These are phyloP conservation scores for Bipolaris victoriae DNA, from an alignment of 2,329 filamentous ascomycete genomes.

Conservation along the genomic window DNA sequence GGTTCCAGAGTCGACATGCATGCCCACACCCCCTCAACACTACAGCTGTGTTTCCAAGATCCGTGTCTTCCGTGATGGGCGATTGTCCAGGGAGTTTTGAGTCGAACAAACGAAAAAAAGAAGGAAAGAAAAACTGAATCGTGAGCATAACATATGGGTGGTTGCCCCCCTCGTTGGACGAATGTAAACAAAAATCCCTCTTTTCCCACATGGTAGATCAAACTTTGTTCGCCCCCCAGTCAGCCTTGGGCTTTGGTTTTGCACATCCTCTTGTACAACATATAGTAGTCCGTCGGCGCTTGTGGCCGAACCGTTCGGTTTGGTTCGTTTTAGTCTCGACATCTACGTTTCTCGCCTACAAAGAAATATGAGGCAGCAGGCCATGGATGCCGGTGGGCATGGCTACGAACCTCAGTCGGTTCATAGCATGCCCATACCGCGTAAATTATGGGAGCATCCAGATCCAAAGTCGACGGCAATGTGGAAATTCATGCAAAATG, in stretches of 20 bases:
- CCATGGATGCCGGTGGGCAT: not conserved
- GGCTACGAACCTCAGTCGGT: constrained; percentile 10
- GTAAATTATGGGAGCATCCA: constrained; percentile 57
- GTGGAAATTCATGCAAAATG: constrained; percentile 58
- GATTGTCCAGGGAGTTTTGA: not conserved
- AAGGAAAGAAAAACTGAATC: not conserved
- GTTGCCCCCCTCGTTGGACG: not conserved
- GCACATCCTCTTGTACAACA: not conserved
- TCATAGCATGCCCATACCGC: constrained; percentile 33
- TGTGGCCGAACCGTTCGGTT: not conserved
- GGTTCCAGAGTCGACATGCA: not conserved
- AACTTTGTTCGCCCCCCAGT: not conserved
- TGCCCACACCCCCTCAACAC: not conserved
- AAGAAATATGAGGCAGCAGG: not conserved
- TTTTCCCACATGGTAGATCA: not conserved
- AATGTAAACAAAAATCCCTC: not conserved
- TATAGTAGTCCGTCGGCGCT: not conserved
- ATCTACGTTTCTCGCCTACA: not conserved
- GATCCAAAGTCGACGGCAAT: constrained; percentile 53
- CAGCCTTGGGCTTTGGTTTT: not conserved
- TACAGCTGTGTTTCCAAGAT: not conserved
- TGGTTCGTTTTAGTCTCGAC: not conserved
- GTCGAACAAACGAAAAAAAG: constrained; percentile 1
- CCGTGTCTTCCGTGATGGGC: not conserved
- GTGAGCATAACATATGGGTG: not conserved